A percentile compares a stretch with the other conserved stretches of the same genome.
Evolutionary conservation across 2,329 filamentous ascomycete species (phyloP).

Genomic region (Colletotrichum higginsianum): DNA sequence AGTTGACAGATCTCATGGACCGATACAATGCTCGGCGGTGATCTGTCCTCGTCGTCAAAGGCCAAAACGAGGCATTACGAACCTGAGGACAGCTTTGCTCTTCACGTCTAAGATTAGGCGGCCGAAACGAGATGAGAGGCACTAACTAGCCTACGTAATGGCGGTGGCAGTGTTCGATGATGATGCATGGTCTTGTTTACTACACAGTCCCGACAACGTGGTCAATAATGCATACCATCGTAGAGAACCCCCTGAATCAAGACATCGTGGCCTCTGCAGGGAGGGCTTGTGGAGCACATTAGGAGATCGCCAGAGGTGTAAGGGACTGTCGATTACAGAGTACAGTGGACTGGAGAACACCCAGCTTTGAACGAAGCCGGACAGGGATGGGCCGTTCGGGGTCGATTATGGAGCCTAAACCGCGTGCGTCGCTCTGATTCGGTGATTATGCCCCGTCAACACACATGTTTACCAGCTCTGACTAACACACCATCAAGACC

Average conservation of each 20-base stretch:
- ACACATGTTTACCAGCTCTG: neutral
- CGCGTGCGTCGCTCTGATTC: slow-evolving; percentile 5
- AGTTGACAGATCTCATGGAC: slow-evolving; percentile 24
- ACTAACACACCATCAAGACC: neutral
- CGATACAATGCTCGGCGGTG: neutral
- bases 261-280: slow-evolving; percentile 23
- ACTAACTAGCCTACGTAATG: slow-evolving; percentile 13
- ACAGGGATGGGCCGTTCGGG: slow-evolving; percentile 20
- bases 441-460: slow-evolving; percentile 3
- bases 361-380: neutral
- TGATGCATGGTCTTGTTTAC: neutral
- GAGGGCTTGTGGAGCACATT: neutral
- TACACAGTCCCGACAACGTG: slow-evolving; percentile 18
- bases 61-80: neutral
- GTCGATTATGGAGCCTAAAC: neutral
- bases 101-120: neutral
- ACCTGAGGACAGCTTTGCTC: slow-evolving; percentile 13
- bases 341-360: slow-evolving; percentile 10
- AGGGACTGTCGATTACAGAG: slow-evolving; percentile 6
- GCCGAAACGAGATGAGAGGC: slow-evolving; percentile 31
- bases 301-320: slow-evolving; percentile 7
- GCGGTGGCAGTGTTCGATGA: slow-evolving; percentile 36
- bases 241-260: neutral
- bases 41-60: slow-evolving; percentile 32
- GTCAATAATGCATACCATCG: neutral